These are phyloP conservation scores for Choiromyces venosus DNA, from an alignment of 495 filamentous ascomycete genomes.

Conservation along the genomic window DNA sequence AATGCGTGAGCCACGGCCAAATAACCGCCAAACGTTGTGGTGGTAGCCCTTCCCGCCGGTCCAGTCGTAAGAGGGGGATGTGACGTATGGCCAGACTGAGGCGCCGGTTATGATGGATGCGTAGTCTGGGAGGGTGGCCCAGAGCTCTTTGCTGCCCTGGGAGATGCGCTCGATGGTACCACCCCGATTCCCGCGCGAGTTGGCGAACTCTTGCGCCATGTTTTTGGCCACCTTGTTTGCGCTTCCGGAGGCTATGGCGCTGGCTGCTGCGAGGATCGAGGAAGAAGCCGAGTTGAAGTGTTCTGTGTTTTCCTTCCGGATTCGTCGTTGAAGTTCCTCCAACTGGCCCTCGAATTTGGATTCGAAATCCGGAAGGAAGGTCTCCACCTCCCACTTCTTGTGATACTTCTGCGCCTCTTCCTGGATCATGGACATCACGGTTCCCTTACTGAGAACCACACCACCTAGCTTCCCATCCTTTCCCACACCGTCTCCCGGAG, in stretches of 20 bases:
- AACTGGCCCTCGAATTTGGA: slow-evolving; percentile 11
- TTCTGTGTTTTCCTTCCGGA: slow-evolving; percentile 8
- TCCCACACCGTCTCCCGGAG: slow-evolving; percentile 11
- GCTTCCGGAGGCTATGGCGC: slow-evolving; percentile 2
- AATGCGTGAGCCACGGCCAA: slow-evolving; percentile 37
- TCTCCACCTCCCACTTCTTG: slow-evolving; percentile 13
- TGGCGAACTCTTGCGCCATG: neutral
- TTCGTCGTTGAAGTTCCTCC: neutral
- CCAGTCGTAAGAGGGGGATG: slow-evolving; percentile 36
- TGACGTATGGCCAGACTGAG: slow-evolving; percentile 31
- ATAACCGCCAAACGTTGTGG: slow-evolving; percentile 21
- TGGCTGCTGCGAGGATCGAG: neutral
- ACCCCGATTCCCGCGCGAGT: neutral
- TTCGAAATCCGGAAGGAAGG: slow-evolving; percentile 18
- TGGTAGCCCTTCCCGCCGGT: slow-evolving; percentile 12
- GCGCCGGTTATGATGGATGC: slow-evolving; percentile 33
- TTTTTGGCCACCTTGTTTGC: neutral
- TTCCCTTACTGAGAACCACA: slow-evolving; percentile 29
- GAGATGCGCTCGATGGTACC: neutral
- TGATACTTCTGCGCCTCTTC: slow-evolving; percentile 22
- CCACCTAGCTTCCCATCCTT: slow-evolving; percentile 8
- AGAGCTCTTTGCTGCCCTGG: neutral
- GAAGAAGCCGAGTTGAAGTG: slow-evolving; percentile 2
- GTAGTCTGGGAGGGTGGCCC: slow-evolving; percentile 30
- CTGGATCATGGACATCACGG: slow-evolving; percentile 25